These are phyloP conservation scores for Oryza punctata DNA, from an alignment of 176 grass and related monocot genomes.

Conservation along the genomic window DNA sequence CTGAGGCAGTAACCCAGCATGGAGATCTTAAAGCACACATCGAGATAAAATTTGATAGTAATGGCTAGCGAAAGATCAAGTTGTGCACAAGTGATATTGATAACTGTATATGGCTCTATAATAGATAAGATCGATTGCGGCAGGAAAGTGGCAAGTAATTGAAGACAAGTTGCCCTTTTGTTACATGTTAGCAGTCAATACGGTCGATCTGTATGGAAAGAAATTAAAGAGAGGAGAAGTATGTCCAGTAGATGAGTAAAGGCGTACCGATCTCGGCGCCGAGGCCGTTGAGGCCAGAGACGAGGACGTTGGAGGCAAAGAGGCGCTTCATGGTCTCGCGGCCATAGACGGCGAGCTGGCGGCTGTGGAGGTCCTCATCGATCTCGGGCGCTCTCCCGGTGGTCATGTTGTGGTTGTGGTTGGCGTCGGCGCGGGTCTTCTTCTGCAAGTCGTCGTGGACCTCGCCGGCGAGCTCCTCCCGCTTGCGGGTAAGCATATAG, in stretches of 20 bases:
- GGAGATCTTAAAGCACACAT: too few species aligned
- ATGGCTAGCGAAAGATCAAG: too few species aligned
- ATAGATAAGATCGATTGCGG: not conserved
- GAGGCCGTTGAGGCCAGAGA: slow-evolving; percentile 80
- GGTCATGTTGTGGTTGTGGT: slow-evolving; percentile 18
- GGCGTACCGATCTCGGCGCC: slow-evolving; percentile 72
- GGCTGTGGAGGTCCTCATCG: slow-evolving; percentile 88
- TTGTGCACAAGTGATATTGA: not conserved
- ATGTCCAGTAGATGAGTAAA: not conserved
- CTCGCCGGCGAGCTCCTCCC: slow-evolving; percentile 55
- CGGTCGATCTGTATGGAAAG: not conserved
- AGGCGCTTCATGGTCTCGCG: slow-evolving; percentile 90
- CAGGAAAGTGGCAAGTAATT: not conserved
- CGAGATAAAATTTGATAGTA: too few species aligned
- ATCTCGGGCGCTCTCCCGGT: slow-evolving; percentile 54
- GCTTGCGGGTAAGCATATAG: slow-evolving; percentile 77
- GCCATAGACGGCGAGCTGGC: slow-evolving; percentile 86
- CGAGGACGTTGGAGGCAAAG: slow-evolving; percentile 82
- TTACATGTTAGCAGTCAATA: not conserved
- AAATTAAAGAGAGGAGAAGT: not conserved
- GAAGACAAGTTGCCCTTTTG: not conserved
- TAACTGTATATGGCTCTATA: not conserved
- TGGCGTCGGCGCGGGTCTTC: slow-evolving; percentile 45
- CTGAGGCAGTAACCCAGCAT: too few species aligned
- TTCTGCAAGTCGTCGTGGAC: slow-evolving; percentile 54